Percentiles rank a stretch among this genome's conserved stretches.
phyloP scores from a whole-genome alignment of 2,329 filamentous ascomycete genomes.

The Domatiomyces globalis region DNA sequence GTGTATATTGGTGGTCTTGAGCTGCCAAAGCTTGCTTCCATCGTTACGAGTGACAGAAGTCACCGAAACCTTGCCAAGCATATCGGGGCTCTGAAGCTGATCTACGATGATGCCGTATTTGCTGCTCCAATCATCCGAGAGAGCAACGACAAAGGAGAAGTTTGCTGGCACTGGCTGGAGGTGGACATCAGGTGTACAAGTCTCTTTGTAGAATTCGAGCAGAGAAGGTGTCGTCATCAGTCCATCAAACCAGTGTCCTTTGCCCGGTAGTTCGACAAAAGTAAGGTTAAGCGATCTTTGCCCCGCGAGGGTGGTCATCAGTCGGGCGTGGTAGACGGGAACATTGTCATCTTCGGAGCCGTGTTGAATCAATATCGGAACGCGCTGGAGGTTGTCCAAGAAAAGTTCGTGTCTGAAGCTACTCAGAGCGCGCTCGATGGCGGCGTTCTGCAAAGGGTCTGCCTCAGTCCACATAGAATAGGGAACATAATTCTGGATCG shows the following conservation, averaged over 20 bases:
- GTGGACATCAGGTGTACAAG: slow-evolving; percentile 18
- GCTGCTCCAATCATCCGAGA: slow-evolving; percentile 39
- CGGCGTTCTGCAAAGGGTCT: slow-evolving; percentile 36
- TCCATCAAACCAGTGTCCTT: slow-evolving; percentile 41
- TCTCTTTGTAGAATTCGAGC: slow-evolving; percentile 33
- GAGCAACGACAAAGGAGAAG: slow-evolving; percentile 38
- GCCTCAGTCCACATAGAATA: slow-evolving; percentile 41
- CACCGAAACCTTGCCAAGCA: slow-evolving; percentile 37
- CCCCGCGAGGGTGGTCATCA: slow-evolving; percentile 37
- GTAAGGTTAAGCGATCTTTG: slow-evolving; percentile 29
- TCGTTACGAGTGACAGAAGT: slow-evolving; percentile 14
- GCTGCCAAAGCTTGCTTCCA: slow-evolving; percentile 21
- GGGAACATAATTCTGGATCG: slow-evolving; percentile 45
- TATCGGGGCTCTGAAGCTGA: slow-evolving; percentile 36
- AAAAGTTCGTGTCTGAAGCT: slow-evolving; percentile 44
- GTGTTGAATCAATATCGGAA: slow-evolving; percentile 44
- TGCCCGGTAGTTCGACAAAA: slow-evolving; percentile 37
- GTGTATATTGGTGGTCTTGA: slow-evolving; percentile 32
- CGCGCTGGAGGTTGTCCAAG: slow-evolving; percentile 36
- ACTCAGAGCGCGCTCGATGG: slow-evolving; percentile 36
- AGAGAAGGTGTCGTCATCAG: slow-evolving; percentile 40
- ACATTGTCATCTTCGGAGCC: slow-evolving; percentile 45
- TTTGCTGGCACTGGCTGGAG: slow-evolving; percentile 17
- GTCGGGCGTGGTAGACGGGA: slow-evolving; percentile 42
- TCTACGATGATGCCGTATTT: slow-evolving; percentile 38